phyloP scores from a whole-genome alignment of 192 early-diverging fungal species.

The Entrophospora sp. region DNA sequence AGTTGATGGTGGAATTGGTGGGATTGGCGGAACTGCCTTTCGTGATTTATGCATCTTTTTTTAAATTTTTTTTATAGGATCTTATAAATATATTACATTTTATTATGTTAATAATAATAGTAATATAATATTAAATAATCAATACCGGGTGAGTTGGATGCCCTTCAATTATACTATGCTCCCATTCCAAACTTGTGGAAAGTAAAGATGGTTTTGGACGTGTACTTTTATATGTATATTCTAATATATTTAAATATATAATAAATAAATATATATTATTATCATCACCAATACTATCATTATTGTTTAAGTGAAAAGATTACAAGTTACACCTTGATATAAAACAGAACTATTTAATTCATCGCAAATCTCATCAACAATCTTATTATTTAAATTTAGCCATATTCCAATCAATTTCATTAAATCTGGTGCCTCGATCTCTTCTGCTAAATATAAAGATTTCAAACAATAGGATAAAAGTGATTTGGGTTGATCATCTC shows the following conservation, averaged over 20 bases:
- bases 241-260: too few relatives aligned
- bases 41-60: conserved; percentile 54
- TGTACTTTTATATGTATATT: conserved; percentile 32
- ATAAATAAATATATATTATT: too few relatives aligned
- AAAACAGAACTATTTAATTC: conserved; percentile 48
- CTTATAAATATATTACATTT: too few relatives aligned
- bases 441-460: conserved; percentile 2
- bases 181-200: conserved; percentile 51
- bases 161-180: conserved; percentile 55
- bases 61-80: too few relatives aligned
- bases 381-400: conserved; percentile 27
- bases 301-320: too few relatives aligned
- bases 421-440: conserved; percentile 26
- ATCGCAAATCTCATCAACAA: conserved; percentile 29
- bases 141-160: conserved; percentile 58
- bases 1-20: conserved; percentile 28
- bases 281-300: too few relatives aligned
- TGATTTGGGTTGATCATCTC: too few relatives aligned
- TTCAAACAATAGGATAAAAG: too few relatives aligned
- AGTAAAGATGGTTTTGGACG: conserved; percentile 22
- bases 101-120: too few relatives aligned
- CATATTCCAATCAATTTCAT: conserved; percentile 36
- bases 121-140: too few relatives aligned
- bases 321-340: conserved; percentile 39
- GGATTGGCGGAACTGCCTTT: conserved; percentile 45